phyloP scores from a whole-genome alignment of 345 rosid species.

The Corymbia maculata region DNA sequence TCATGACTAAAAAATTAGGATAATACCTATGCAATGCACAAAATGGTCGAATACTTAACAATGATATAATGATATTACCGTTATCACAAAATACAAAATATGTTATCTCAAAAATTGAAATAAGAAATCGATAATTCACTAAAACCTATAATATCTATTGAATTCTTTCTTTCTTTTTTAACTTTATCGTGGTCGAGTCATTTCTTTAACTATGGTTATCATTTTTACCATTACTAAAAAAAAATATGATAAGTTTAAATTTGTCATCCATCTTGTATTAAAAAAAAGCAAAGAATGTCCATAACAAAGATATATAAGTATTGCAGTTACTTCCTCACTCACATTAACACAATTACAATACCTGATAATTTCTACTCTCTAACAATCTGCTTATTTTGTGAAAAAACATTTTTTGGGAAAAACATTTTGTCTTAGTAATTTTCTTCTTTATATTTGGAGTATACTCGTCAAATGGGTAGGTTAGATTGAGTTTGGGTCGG shows the following conservation, averaged over 20 bases:
- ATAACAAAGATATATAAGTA: not conserved
- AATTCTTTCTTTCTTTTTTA: too few species aligned
- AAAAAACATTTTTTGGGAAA: fast-evolving
- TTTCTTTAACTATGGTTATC: not conserved
- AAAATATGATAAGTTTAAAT: not conserved
- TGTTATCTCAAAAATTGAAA: not conserved
- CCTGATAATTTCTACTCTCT: not conserved
- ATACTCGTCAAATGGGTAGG: too few species aligned
- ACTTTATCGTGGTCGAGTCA: not conserved
- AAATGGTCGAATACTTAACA: not conserved
- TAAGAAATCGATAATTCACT: not conserved
- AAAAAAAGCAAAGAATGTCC: not conserved
- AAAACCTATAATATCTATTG: not conserved
- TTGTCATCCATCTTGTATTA: not conserved
- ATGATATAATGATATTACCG: not conserved
- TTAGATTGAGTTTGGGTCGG: too few species aligned
- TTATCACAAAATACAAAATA: not conserved
- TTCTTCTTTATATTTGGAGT: not conserved
- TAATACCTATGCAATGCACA: not conserved
- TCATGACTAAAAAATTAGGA: not conserved
- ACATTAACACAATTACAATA: not conserved
- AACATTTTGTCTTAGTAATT: not conserved
- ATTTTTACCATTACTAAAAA: too few species aligned
- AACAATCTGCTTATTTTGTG: fast-evolving
- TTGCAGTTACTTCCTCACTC: not conserved